A percentile compares a stretch with the other conserved stretches of the same genome.
Evolutionary conservation across 441 rosid genomes (phyloP).

Genomic region (Pelargonium cotyledonis): DNA sequence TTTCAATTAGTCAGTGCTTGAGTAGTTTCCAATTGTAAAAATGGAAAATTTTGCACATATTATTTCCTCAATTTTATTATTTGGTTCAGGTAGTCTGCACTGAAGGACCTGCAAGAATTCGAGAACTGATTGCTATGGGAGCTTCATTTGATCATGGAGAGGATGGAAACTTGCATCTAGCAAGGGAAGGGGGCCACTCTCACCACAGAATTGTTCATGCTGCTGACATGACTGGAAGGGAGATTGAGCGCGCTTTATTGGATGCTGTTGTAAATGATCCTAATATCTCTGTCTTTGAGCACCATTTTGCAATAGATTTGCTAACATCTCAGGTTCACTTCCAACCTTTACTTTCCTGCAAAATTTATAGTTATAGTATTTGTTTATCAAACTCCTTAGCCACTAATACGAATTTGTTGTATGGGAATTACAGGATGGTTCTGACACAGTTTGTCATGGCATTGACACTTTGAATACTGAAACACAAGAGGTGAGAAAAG

Average conservation of each 20-base stretch:
- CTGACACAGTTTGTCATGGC: slow-evolving; percentile 73
- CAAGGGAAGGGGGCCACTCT: slow-evolving; percentile 98
- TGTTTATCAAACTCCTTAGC: background rate
- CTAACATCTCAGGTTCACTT: slow-evolving; percentile 73
- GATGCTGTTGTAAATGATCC: slow-evolving; percentile 76
- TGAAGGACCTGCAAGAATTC: slow-evolving; percentile 91
- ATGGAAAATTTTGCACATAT: background rate
- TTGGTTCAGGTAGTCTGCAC: slow-evolving; percentile 74
- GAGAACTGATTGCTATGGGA: slow-evolving; percentile 86
- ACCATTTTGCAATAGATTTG: slow-evolving; percentile 86
- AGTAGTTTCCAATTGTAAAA: slow-evolving; percentile 13
- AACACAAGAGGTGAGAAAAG: slow-evolving; percentile 62
- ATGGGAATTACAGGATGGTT: slow-evolving; percentile 51
- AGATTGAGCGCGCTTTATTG: slow-evolving; percentile 88
- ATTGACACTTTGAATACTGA: slow-evolving; percentile 79
- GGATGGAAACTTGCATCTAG: slow-evolving; percentile 92
- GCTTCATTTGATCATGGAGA: slow-evolving; percentile 90
- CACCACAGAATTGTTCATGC: slow-evolving; percentile 92
- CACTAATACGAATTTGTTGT: slow-evolving; percentile 9
- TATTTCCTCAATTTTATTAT: slow-evolving; percentile 10
- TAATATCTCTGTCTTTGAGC: slow-evolving; percentile 67
- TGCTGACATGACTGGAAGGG: slow-evolving; percentile 97
- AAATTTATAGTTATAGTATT: background rate
- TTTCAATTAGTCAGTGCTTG: slow-evolving; percentile 1
- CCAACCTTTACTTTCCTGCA: slow-evolving; percentile 4